Conservation (phyloP, 176 grass and related monocot species). For the Secale cereale region DNA sequence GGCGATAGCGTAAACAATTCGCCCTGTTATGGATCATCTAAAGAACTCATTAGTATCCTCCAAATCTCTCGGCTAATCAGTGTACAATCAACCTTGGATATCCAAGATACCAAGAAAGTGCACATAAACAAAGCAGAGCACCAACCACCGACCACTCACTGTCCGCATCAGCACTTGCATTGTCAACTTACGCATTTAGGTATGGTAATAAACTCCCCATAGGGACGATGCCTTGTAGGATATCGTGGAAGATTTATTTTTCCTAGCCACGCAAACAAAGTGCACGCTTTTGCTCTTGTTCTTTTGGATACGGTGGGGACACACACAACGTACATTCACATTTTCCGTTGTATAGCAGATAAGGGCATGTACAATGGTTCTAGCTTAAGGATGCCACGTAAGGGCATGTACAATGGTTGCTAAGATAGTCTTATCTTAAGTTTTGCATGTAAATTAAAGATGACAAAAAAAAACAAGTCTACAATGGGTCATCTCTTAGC, state of each 20-base stretch:
- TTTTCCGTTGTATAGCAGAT: too few species aligned
- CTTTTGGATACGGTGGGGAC: background rate
- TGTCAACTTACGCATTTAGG: background rate
- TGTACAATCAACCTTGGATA: background rate
- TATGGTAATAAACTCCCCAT: background rate
- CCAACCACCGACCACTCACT: background rate
- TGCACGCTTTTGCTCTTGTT: background rate
- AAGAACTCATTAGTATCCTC: background rate
- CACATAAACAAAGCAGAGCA: background rate
- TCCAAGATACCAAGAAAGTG: background rate
- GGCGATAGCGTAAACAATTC: background rate
- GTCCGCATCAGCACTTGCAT: background rate
- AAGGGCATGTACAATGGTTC: too few species aligned
- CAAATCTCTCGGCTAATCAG: background rate
- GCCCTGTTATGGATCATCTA: background rate
- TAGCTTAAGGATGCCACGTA: too few species aligned
- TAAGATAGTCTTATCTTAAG: too few species aligned
- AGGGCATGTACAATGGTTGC: too few species aligned
- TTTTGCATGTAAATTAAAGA: too few species aligned
- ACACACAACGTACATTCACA: background rate
- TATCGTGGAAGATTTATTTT: background rate
- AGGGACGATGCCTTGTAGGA: background rate
- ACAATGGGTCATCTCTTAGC: too few species aligned
- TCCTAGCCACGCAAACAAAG: background rate
- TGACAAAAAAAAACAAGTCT: too few species aligned